Evolutionary conservation across 495 filamentous ascomycete genomes (phyloP), one percentile per base, ranked within the genome.

Genomic region (Aspergillus baeticus): DNA sequence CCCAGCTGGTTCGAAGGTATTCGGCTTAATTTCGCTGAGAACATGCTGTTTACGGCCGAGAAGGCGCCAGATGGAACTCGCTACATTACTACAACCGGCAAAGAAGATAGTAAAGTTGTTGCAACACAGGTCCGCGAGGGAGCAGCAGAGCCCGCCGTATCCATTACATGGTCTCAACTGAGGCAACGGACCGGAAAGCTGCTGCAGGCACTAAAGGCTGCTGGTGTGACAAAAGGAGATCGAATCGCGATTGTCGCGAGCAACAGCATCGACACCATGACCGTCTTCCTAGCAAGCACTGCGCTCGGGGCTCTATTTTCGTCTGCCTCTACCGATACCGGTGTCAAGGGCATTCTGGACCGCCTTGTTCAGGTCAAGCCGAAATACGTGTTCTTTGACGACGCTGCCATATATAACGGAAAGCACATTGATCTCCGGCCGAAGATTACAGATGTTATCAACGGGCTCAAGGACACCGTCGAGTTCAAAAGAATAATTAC

Each of bases 11-110:
- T 76, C 44, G 62, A 77, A 7, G 88, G 85, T 3, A 75, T 89
- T 3, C 80, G 74, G 20, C 71, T 92, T 43, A 94, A 94, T 62
- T 92, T 91, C 61, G 88, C 89, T 3, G 87, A 92, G 72, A 94
- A 94, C 61, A 71, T 92, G 20, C 79, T 94, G 14, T 76, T 72
- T 52, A 66, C 67, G 1, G 55, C 51, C 7, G 17, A 37, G n/a
- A 54, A 57, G 36, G 17, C 29, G 13, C 15, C 54, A n/a, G 17
- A 50, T 39, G 54, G 38, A 91, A 92, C 64, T 85, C 87, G 5
- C 0, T 23, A 33, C 21, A 54, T 46, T 45, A 62, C 20, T 34
- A 59, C 54, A 50, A 47, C 14, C 3, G 75, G 78, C 34, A 93
- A 93, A 70, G 87, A 90, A 62, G 86, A 91, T 50, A 60, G 57